Conservation (phyloP, 768 basidiomycete genomes). For the Cubamyces sp. region DNA sequence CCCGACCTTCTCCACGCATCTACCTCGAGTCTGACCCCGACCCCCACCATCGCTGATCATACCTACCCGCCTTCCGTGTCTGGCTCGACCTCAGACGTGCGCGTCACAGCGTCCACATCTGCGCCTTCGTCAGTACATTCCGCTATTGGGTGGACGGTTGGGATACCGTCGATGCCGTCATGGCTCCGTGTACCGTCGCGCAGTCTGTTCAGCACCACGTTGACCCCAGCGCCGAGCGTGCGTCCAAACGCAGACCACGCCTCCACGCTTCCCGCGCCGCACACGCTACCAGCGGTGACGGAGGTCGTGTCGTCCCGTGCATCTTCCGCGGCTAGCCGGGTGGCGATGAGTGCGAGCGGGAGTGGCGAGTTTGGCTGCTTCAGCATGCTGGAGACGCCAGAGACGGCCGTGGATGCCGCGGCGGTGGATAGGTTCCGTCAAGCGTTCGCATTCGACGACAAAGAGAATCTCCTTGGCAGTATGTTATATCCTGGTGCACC, state of each 20-base stretch:
- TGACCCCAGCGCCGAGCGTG: slow-evolving; percentile 4
- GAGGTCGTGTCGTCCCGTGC: slow-evolving; percentile 61
- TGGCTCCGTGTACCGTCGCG: slow-evolving; percentile 26
- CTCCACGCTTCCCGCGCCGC: slow-evolving; percentile 30
- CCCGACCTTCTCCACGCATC: slow-evolving; percentile 22
- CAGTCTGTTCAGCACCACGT: slow-evolving; percentile 28
- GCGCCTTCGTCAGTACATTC: neutral
- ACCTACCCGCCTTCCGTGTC: slow-evolving; percentile 81
- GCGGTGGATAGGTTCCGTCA: slow-evolving; percentile 74
- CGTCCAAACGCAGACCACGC: slow-evolving; percentile 28
- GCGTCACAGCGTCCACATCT: slow-evolving; percentile 47
- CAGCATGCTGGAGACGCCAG: slow-evolving; percentile 81
- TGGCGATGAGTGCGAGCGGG: slow-evolving; percentile 28
- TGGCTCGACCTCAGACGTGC: slow-evolving; percentile 42
- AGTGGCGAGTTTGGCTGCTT: slow-evolving; percentile 64
- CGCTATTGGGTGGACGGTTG: slow-evolving; percentile 64
- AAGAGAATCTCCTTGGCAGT: slow-evolving; percentile 88
- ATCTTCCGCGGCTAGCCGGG: slow-evolving; percentile 27
- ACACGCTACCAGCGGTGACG: slow-evolving; percentile 46
- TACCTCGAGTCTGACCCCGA: slow-evolving; percentile 23
- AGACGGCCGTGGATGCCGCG: slow-evolving; percentile 62
- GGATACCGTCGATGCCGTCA: slow-evolving; percentile 33
- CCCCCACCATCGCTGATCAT: slow-evolving; percentile 48
- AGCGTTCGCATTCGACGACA: slow-evolving; percentile 87
- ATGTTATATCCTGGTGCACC: slow-evolving; percentile 42